Base-by-base conservation (phyloP, 2,329 filamentous ascomycete genomes). In the Fusarium caatingaense region DNA sequence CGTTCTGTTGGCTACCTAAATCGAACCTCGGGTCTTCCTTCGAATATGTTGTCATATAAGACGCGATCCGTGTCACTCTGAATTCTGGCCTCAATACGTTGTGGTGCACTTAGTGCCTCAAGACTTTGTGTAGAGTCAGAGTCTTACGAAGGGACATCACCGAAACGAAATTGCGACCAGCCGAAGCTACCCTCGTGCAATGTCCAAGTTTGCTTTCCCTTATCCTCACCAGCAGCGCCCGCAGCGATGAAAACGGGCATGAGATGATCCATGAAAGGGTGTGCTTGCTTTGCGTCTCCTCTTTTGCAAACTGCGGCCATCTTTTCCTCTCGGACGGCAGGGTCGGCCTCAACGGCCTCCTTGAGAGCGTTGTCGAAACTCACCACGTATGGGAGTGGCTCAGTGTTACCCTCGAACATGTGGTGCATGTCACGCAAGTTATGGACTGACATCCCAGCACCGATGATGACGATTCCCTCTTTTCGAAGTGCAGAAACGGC, bases 401-500 rank as follows among this genome's bases (percentile, higher is more conserved):
- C 59, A 13, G 81, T 78, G 47, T 83, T 78, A 10, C 82, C 83
- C 44, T 74, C 70, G 15, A 68, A 73, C 71, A 77, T 69, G 44
- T 64, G 60, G 25, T 72, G 64, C 69, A 82, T 81, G 16, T 92
- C 87, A 2, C 87, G 83, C 37, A 92, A 80, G 71, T 92, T 92
- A 72, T 92, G 91, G 23, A 92, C 91, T 1, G 91, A 90, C 91
- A 93, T 93, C 13, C 92, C 92, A 1, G 90, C 91, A 25, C 87
- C 87, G 47, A 94, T 87, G 63, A 94, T 89, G 50, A 91, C 83
- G 54, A 93, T 84, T 20, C 87, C 87, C 56, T 92, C 86, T 18
- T 92, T 88, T 18, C 92, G 86, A 2, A 94, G 84, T n/a, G 84
- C 79, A 11, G 87, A 80, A 4, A 94, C 82, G 3, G 91, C 91